A percentile compares a stretch with the other conserved stretches of the same genome.
Evolutionary conservation across 495 filamentous ascomycete species (phyloP).

Genomic region (Hyaloscypha hepaticicola): DNA sequence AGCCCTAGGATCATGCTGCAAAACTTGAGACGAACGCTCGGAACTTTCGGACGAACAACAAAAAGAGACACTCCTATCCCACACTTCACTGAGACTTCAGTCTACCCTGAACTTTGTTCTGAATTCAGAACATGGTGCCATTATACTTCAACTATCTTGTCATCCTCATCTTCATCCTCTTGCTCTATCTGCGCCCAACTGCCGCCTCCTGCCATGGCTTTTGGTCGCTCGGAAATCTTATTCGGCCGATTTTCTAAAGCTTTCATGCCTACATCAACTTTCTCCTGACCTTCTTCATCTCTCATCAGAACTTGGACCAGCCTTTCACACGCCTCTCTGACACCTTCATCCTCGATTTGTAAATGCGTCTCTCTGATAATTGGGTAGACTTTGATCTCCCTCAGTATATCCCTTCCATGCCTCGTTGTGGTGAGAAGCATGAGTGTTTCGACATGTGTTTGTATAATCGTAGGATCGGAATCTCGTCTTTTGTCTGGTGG

Average conservation of each 20-base stretch:
- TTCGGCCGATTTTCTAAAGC: slow-evolving; percentile 20
- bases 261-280: slow-evolving; percentile 27
- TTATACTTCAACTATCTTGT: slow-evolving; percentile 11
- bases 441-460: slow-evolving; percentile 86
- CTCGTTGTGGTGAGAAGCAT: slow-evolving; percentile 77
- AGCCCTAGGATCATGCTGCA: no score
- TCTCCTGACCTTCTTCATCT: slow-evolving; percentile 55
- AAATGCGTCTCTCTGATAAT: slow-evolving; percentile 85
- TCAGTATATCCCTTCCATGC: slow-evolving; percentile 69
- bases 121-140: background rate
- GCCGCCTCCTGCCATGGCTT: background rate
- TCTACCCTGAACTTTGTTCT: background rate
- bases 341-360: slow-evolving; percentile 72
- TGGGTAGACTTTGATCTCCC: slow-evolving; percentile 78
- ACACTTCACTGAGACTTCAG: background rate
- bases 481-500: slow-evolving; percentile 86
- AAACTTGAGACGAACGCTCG: background rate
- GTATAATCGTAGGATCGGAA: slow-evolving; percentile 66
- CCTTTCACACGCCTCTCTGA: slow-evolving; percentile 83
- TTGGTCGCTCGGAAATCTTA: background rate
- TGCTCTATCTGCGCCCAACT: slow-evolving; percentile 7
- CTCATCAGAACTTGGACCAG: slow-evolving; percentile 91
- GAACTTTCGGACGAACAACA: background rate
- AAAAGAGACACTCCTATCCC: background rate
- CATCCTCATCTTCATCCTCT: slow-evolving; percentile 13